Base-by-base conservation (phyloP, 2,329 filamentous ascomycete species). In the Cercospora nicotianae region DNA sequence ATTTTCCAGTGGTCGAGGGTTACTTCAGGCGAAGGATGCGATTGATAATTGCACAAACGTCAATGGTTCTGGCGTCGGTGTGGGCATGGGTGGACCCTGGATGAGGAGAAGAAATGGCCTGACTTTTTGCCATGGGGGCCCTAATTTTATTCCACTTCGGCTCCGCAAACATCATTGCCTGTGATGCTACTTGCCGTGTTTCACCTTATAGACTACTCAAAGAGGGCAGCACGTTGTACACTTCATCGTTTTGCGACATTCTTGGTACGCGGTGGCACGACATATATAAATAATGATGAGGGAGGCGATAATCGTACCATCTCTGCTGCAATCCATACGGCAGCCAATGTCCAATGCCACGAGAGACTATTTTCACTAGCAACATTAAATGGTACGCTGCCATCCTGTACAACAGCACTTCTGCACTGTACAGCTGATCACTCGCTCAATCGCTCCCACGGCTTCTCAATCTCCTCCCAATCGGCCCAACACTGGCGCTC, bases 391-490 rank as follows among this genome's bases (percentile, higher is more conserved):
- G 9, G 5, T 55, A 28, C 48, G 20, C 23, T 30, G 23, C 1
- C 48, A 26, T 55, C 9, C 48, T 55, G 48, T 55, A 26, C 48
- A 28, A 53, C 18, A 53, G 48, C 48, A 28, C 23, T 16, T 48
- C 26, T 42, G 13, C 8, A 8, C 39, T 53, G 23, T 30, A 28
- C 42, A 31, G 18, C 23, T 6, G 31, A n/a, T 36, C 33, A 28
- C 26, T 8, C 20, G 20, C 30, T 69, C 62, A 72, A 68, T 72
- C 70, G 53, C 69, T 71, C 10, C 71, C 71, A 7, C 69, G 68
- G 64, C 69, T 72, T 57, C 77, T 86, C 81, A 80, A 85, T 79
- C 80, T 86, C 83, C 79, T 76, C 30, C 72, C 67, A 1, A 64
- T 72, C 48, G 70, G 67, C 16, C 79, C 79, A 64, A 79, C 79